These are phyloP conservation scores for Hibiscus syriacus DNA, from an alignment of 345 rosid species.

Conservation along the genomic window DNA sequence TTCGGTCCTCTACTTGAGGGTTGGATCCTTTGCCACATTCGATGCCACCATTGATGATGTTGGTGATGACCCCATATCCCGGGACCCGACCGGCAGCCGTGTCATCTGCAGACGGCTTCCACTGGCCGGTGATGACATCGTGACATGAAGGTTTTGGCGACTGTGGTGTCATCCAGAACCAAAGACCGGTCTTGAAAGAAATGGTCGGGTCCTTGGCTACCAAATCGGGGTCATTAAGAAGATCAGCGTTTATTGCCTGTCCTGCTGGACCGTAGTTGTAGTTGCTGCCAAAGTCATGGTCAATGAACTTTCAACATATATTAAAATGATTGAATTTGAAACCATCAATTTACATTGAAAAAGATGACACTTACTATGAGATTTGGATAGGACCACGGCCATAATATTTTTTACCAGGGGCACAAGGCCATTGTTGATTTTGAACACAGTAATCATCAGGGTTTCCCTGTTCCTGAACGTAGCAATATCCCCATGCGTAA, in stretches of 20 bases:
- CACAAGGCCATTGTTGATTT: slow-evolving; percentile 38
- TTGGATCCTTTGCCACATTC: slow-evolving; percentile 52
- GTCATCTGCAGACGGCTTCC: slow-evolving; percentile 26
- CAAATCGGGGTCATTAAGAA: slow-evolving; percentile 41
- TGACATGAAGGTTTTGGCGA: too few relatives aligned
- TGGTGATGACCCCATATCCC: slow-evolving; percentile 40
- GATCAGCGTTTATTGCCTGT: slow-evolving; percentile 39
- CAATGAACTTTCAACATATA: not conserved
- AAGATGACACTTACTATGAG: too few relatives aligned
- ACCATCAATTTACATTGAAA: not conserved
- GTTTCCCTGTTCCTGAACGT: too few relatives aligned
- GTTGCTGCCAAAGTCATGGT: slow-evolving; percentile 30
- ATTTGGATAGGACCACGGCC: slow-evolving; percentile 59
- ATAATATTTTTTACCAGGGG: slow-evolving; percentile 41
- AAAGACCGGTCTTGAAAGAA: too few relatives aligned
- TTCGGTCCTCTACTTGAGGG: slow-evolving; percentile 33
- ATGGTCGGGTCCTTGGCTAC: slow-evolving; percentile 30
- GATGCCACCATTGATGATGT: slow-evolving; percentile 57
- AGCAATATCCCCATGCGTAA: slow-evolving; percentile 55
- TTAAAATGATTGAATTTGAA: not conserved
- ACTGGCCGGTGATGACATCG: slow-evolving; percentile 36
- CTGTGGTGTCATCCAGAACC: too few relatives aligned
- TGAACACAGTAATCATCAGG: slow-evolving; percentile 1
- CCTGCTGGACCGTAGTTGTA: too few relatives aligned
- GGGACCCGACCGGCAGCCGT: slow-evolving; percentile 37